Percentiles rank a stretch among this genome's conserved stretches.
Conservation (phyloP, 129 eudicot genomes). For the sunflower (Helianthus annuus) region DNA sequence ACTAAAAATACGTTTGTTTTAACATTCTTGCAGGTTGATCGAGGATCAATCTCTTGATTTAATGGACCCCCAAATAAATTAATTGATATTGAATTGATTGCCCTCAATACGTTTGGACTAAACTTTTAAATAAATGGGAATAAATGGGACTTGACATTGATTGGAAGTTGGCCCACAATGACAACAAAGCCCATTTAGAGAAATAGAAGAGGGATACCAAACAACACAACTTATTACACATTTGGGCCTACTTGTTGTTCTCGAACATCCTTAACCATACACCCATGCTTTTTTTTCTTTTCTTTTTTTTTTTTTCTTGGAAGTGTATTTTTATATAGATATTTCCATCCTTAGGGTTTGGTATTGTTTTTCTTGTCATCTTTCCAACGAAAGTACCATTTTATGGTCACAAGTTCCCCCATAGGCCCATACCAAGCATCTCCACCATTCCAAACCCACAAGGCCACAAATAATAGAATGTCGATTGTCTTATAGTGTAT, state of each 20-base stretch:
- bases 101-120: too few relatives aligned
- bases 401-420: background rate
- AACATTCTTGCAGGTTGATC: too few relatives aligned
- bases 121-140: too few relatives aligned
- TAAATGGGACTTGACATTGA: too few relatives aligned
- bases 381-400: background rate
- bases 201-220: too few relatives aligned
- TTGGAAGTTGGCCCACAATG: too few relatives aligned
- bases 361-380: background rate
- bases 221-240: too few relatives aligned
- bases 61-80: too few relatives aligned
- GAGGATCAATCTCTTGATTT: too few relatives aligned
- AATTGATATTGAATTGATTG: too few relatives aligned
- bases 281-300: background rate
- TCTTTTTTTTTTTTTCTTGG: background rate
- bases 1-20: too few relatives aligned
- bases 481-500: background rate
- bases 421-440: slow-evolving; percentile 4
- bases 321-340: background rate
- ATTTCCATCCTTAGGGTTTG: background rate
- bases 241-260: background rate
- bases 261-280: background rate
- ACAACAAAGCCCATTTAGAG: too few relatives aligned
- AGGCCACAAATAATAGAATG: background rate
- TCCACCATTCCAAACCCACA: background rate